phyloP scores from a whole-genome alignment of 495 filamentous ascomycete species.

The Annulohypoxylon nitens region DNA sequence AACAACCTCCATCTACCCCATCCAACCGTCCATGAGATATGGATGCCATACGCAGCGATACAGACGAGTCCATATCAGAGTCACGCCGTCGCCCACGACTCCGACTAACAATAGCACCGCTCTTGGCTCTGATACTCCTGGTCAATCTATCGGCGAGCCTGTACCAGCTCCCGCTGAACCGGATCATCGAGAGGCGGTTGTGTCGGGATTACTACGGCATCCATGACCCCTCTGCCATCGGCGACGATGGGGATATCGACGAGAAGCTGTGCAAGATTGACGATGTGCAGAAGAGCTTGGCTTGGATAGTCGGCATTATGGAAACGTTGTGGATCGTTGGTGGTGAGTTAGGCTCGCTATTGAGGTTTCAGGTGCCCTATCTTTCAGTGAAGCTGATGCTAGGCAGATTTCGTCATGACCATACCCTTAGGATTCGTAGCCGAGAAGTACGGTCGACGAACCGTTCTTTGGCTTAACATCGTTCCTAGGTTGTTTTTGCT shows the following conservation, averaged over 20 bases:
- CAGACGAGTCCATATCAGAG: not conserved
- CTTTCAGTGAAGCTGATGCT: conserved; percentile 22
- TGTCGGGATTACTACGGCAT: conserved; percentile 60
- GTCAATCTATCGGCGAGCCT: conserved; percentile 61
- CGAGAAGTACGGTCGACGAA: conserved; percentile 54
- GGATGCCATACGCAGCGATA: conserved; percentile 17
- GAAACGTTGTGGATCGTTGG: conserved; percentile 61
- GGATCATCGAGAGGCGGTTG: conserved; percentile 61
- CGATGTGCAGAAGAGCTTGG: conserved; percentile 58
- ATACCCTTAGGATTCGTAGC: conserved; percentile 59
- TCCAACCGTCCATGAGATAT: not conserved
- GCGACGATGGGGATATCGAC: conserved; percentile 53
- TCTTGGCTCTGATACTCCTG: conserved; percentile 57
- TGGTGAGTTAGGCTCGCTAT: conserved; percentile 49
- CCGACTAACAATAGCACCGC: conserved; percentile 44
- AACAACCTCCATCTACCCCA: not conserved
- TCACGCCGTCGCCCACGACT: conserved; percentile 18
- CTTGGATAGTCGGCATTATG: conserved; percentile 59
- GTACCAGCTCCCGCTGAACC: conserved; percentile 62
- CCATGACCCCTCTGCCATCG: conserved; percentile 54
- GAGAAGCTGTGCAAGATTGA: conserved; percentile 64
- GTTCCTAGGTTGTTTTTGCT: conserved; percentile 57
- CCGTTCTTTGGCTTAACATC: conserved; percentile 58
- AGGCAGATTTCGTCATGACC: conserved; percentile 60
- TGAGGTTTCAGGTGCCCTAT: not conserved